Evolutionary conservation across 148 eudicot genomes (phyloP).

Genomic region (Rhododendron ferrugineum): DNA sequence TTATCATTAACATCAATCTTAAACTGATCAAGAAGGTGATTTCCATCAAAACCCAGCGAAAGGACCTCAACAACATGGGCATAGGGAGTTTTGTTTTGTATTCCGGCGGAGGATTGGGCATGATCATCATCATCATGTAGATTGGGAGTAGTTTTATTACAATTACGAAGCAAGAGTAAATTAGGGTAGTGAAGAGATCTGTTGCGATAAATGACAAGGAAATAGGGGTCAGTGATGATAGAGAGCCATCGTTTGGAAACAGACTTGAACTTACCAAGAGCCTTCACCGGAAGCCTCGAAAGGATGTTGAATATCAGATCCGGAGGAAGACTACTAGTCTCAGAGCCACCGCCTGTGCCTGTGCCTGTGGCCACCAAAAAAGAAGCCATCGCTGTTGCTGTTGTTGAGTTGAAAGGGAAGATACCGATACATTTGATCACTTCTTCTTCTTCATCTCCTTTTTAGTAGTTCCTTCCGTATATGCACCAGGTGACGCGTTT

Average conservation of each 20-base stretch:
- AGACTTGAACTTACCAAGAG: constrained; percentile 19
- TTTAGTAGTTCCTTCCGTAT: too few species aligned
- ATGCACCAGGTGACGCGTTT: too few species aligned
- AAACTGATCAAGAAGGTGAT: neutral
- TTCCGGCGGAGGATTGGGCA: neutral
- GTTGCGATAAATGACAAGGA: constrained; percentile 10
- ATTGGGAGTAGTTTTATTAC: too few species aligned
- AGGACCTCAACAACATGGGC: constrained; percentile 5
- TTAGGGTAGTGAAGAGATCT: constrained; percentile 15
- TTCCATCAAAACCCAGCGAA: constrained; percentile 12
- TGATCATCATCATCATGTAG: neutral
- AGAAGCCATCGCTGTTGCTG: neutral
- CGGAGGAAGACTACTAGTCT: neutral
- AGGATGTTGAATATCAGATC: constrained; percentile 21
- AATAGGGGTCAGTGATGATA: constrained; percentile 15
- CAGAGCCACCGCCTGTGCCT: too few species aligned
- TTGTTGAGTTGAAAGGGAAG: neutral
- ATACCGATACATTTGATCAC: neutral
- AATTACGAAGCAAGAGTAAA: constrained; percentile 2
- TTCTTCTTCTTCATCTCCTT: neutral
- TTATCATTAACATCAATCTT: neutral
- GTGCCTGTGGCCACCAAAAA: neutral
- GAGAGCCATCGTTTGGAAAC: constrained; percentile 18
- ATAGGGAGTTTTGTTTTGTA: neutral
- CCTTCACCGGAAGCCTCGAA: constrained; percentile 15